A percentile compares a stretch with the other conserved stretches of the same genome.
These are phyloP conservation scores for Thraustochytrium striatum DNA, from an alignment of 352 stramenopile species.

Conservation along the genomic window DNA sequence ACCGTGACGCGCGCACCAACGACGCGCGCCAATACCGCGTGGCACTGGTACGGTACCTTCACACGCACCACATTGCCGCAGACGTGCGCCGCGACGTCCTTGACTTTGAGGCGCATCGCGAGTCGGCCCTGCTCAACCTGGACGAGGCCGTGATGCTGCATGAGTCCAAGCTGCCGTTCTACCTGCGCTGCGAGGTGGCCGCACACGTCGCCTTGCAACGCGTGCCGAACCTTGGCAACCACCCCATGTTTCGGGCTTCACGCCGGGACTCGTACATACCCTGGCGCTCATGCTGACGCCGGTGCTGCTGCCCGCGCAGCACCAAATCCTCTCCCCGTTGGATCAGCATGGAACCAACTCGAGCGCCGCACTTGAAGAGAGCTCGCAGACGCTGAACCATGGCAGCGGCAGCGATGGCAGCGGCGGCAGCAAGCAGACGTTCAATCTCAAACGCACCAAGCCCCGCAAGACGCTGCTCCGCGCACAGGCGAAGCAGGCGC, in stretches of 20 bases:
- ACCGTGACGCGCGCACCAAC: not conserved
- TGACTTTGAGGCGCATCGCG: not conserved
- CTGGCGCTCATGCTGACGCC: conserved; percentile 32
- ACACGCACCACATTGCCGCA: not conserved
- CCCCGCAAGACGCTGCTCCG: no score
- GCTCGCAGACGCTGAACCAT: no score
- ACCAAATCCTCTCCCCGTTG: not conserved
- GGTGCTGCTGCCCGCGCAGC: not conserved
- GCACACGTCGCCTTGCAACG: not conserved
- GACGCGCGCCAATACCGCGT: not conserved
- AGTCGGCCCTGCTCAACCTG: not conserved
- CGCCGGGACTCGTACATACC: conserved; percentile 10
- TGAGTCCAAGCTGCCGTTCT: conserved; percentile 8
- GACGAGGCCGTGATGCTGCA: not conserved
- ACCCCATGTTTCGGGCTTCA: conserved; percentile 31
- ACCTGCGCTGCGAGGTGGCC: not conserved
- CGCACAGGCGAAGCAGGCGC: no score
- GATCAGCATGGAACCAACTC: not conserved
- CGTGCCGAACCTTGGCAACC: not conserved
- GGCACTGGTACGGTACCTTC: conserved; percentile 4
- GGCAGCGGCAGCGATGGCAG: no score
- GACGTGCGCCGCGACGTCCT: conserved; percentile 4
- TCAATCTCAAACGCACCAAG: no score
- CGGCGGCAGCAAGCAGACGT: no score
- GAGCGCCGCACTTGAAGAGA: no score